Evolutionary conservation across 345 rosid species (phyloP).

Genomic region (Eucalyptus pauciflora): DNA sequence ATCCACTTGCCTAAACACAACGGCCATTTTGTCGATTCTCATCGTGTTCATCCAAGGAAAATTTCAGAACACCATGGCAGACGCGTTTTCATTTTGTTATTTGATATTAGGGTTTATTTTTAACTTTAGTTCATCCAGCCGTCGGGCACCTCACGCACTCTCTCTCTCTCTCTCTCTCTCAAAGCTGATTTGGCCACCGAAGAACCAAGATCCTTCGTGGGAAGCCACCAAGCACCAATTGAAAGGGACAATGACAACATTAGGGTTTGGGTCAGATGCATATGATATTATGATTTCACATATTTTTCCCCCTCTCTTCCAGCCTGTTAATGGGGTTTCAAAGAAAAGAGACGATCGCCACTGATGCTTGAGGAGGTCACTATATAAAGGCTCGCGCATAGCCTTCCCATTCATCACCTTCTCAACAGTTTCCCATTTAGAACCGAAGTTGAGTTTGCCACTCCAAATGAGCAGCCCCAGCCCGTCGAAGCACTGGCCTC

Average conservation of each 20-base stretch:
- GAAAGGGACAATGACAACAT: not conserved
- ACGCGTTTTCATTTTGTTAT: not conserved
- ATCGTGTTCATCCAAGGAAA: not conserved
- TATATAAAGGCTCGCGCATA: not conserved
- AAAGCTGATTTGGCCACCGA: not conserved
- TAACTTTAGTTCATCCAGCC: not conserved
- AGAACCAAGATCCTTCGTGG: not conserved
- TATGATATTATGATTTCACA: not conserved
- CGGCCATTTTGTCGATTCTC: not conserved
- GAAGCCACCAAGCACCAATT: not conserved
- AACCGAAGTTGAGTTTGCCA: not conserved
- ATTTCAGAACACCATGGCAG: not conserved
- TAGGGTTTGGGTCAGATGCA: not conserved
- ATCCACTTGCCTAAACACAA: not conserved
- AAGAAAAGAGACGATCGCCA: not conserved
- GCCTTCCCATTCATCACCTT: not conserved
- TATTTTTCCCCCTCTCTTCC: not conserved
- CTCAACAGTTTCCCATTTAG: not conserved
- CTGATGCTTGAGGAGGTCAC: not conserved
- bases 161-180: not conserved
- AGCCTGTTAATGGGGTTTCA: not conserved
- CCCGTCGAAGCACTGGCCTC: conserved; percentile 9
- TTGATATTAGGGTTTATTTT: not conserved
- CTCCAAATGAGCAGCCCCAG: conserved; percentile 6
- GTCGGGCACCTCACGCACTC: not conserved